Evolutionary conservation across 352 stramenopile genomes (phyloP).

Genomic region (Globisporangium viniferum): DNA sequence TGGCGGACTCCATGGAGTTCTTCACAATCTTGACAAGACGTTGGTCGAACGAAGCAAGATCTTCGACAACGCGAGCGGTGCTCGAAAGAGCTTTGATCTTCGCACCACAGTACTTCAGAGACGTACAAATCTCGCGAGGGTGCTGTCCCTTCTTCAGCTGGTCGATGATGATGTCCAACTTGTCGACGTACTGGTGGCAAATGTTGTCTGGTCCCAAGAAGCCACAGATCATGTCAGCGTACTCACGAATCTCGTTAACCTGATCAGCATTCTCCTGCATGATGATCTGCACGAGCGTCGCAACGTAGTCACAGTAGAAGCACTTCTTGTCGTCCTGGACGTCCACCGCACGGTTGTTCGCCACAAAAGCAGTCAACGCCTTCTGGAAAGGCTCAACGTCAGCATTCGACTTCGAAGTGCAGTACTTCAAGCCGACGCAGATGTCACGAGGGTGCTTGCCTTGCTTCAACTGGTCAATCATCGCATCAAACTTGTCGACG

Average conservation of each 20-base stretch:
- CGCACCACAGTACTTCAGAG: constrained; percentile 53
- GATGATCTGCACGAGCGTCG: constrained; percentile 56
- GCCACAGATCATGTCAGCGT: constrained; percentile 74
- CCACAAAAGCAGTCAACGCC: constrained; percentile 33
- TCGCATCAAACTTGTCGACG: constrained; percentile 58
- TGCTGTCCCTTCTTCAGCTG: constrained; percentile 60
- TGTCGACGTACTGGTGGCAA: constrained; percentile 67
- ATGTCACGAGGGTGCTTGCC: constrained; percentile 70
- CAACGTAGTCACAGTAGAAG: constrained; percentile 60
- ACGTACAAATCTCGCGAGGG: constrained; percentile 54
- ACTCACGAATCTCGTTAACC: constrained; percentile 52
- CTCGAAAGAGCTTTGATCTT: neutral
- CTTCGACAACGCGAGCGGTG: neutral
- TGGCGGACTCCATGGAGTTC: constrained; percentile 29
- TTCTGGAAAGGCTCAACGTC: constrained; percentile 17
- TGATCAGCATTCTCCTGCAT: constrained; percentile 53
- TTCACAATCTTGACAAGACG: constrained; percentile 31
- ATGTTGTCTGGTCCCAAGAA: constrained; percentile 57
- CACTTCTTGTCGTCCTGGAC: constrained; percentile 40
- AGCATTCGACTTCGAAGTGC: constrained; percentile 18
- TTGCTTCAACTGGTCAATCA: constrained; percentile 58
- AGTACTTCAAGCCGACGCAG: constrained; percentile 60
- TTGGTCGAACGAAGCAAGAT: constrained; percentile 25
- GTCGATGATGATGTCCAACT: constrained; percentile 67
- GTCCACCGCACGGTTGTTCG: constrained; percentile 16